phyloP scores from a whole-genome alignment of 83 land plant genomes.

The Picea abies region DNA sequence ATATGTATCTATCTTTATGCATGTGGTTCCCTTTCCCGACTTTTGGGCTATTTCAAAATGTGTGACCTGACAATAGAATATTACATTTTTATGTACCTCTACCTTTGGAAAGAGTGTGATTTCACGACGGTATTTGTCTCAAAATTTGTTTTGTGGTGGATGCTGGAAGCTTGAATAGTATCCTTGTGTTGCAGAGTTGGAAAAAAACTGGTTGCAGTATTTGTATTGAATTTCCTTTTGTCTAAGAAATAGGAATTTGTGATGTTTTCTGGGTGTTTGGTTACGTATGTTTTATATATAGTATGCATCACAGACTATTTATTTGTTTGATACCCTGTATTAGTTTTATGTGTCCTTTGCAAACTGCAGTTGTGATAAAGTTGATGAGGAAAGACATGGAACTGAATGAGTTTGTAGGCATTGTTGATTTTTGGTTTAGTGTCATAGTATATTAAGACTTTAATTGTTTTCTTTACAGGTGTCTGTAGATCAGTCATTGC shows the following conservation, averaged over 20 bases:
- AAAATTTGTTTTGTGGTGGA: too few relatives aligned
- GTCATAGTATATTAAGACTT: not conserved
- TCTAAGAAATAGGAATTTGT: too few relatives aligned
- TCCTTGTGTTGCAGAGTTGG: too few relatives aligned
- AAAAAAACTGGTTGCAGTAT: too few relatives aligned
- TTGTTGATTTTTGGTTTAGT: not conserved
- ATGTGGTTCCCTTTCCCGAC: not conserved
- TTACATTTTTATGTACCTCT: not conserved
- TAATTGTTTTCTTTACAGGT: slow-evolving; percentile 45
- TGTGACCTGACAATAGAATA: not conserved
- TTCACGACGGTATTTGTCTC: too few relatives aligned
- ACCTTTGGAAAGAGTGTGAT: too few relatives aligned
- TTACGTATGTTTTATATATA: too few relatives aligned
- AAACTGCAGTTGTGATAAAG: not conserved
- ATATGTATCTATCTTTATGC: not conserved
- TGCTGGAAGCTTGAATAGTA: too few relatives aligned
- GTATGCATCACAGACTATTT: too few relatives aligned
- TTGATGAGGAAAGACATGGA: not conserved
- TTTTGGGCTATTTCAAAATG: not conserved
- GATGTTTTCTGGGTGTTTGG: too few relatives aligned
- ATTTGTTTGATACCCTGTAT: not conserved
- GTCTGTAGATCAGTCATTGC: slow-evolving; percentile 71
- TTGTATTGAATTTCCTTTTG: too few relatives aligned
- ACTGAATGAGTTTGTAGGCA: not conserved
- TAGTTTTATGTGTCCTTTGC: not conserved